Conservation (phyloP, 805 yeast species). For the Barnettozyma sucrosica region DNA sequence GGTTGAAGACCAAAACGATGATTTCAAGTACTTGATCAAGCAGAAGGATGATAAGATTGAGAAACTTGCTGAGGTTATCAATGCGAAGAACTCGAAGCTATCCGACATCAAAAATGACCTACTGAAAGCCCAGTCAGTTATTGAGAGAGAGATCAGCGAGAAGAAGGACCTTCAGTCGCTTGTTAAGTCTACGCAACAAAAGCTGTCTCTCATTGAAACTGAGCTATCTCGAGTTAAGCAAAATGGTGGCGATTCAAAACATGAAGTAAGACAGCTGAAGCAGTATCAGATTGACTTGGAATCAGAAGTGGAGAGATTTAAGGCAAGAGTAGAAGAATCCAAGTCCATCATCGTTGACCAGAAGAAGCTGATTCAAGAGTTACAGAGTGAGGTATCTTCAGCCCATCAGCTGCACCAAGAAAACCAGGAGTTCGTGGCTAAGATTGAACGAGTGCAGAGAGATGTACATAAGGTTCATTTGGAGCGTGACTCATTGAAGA, state of each 20-base stretch:
- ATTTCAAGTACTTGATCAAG: slow-evolving; percentile 11
- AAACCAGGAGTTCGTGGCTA: slow-evolving; percentile 11
- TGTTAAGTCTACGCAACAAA: slow-evolving; percentile 9
- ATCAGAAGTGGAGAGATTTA: slow-evolving; percentile 12
- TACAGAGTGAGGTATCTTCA: slow-evolving; percentile 18
- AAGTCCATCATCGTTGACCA: slow-evolving; percentile 21
- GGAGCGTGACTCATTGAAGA: slow-evolving; percentile 24
- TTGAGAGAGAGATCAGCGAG: slow-evolving; percentile 3
- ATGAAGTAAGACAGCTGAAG: slow-evolving; percentile 11
- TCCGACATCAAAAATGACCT: slow-evolving; percentile 5
- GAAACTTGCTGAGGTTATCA: slow-evolving; percentile 11
- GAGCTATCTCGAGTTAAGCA: slow-evolving; percentile 10
- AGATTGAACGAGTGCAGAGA: slow-evolving; percentile 27
- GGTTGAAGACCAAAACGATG: slow-evolving; percentile 13
- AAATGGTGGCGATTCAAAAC: slow-evolving; percentile 4
- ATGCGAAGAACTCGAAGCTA: slow-evolving; percentile 1
- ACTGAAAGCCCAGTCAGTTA: background rate
- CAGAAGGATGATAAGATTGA: slow-evolving; percentile 13
- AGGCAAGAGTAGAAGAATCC: slow-evolving; percentile 15
- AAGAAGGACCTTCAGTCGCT: slow-evolving; percentile 2
- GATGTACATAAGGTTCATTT: slow-evolving; percentile 20
- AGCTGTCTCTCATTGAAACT: slow-evolving; percentile 9
- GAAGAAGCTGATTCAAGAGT: slow-evolving; percentile 19
- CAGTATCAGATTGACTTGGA: slow-evolving; percentile 13
- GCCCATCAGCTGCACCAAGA: slow-evolving; percentile 14